Evolutionary conservation across 148 eudicot genomes (phyloP).

Genomic region (Nepenthes gracilis): DNA sequence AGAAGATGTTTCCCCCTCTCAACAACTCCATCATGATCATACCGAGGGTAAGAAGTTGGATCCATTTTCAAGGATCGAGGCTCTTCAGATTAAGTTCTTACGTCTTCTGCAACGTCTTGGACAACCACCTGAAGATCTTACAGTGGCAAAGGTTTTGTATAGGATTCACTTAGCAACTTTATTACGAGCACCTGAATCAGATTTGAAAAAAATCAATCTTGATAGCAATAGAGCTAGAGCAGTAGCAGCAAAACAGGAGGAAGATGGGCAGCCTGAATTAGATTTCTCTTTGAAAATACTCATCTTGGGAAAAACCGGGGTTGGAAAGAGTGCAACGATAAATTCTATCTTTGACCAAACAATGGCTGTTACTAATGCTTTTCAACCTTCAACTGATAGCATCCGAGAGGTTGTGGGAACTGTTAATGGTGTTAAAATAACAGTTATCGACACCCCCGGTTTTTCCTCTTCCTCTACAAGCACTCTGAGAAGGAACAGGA

Average conservation of each 20-base stretch:
- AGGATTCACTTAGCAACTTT: conserved; percentile 81
- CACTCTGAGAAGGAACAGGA: conserved; percentile 51
- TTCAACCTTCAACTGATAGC: conserved; percentile 60
- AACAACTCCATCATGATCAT: conserved; percentile 14
- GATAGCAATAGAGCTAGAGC: conserved; percentile 52
- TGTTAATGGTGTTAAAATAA: conserved; percentile 57
- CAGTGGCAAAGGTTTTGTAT: conserved; percentile 83
- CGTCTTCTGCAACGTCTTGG: conserved; percentile 61
- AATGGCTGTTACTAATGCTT: conserved; percentile 66
- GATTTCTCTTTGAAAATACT: conserved; percentile 68
- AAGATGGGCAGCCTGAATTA: conserved; percentile 37
- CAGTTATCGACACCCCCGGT: conserved; percentile 95
- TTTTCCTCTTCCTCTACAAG: conserved; percentile 51
- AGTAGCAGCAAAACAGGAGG: conserved; percentile 64
- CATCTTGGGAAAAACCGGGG: conserved; percentile 83
- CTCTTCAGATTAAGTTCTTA: conserved; percentile 61
- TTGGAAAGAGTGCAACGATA: conserved; percentile 94
- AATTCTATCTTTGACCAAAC: conserved; percentile 76
- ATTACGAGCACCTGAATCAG: conserved; percentile 71
- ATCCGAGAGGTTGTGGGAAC: conserved; percentile 67
- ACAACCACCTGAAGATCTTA: conserved; percentile 48
- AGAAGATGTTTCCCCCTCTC: conserved; percentile 23
- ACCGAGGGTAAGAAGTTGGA: conserved; percentile 32
- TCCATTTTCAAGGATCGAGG: conserved; percentile 61
- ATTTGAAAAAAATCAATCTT: conserved; percentile 64